Percentiles rank a stretch among this genome's conserved stretches.
Evolutionary conservation across 2,329 filamentous ascomycete genomes (phyloP).

Genomic region (Paecilomyces sp.): DNA sequence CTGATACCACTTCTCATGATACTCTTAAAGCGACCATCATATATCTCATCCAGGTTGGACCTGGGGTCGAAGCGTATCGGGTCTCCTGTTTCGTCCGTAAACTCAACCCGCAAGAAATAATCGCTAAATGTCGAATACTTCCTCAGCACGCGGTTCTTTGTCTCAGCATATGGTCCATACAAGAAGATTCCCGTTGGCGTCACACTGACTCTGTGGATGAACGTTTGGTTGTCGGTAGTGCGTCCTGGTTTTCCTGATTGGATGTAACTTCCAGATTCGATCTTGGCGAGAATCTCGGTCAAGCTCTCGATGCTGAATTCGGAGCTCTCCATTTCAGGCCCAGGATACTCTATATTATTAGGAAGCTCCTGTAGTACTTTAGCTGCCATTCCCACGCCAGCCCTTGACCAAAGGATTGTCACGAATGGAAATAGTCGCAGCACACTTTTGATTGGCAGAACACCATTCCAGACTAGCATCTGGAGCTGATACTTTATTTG

Average conservation of each 20-base stretch:
- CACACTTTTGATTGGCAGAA: constrained; percentile 51
- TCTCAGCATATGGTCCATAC: constrained; percentile 48
- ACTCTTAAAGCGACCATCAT: constrained; percentile 47
- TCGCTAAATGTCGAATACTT: constrained; percentile 17
- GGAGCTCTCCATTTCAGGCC: constrained; percentile 42
- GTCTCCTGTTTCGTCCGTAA: constrained; percentile 18
- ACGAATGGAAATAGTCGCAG: constrained; percentile 42
- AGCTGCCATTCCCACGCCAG: constrained; percentile 37
- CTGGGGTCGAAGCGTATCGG: constrained; percentile 12
- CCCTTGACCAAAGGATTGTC: constrained; percentile 19
- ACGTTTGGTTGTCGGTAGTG: constrained; percentile 32
- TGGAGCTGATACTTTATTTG: constrained; percentile 56
- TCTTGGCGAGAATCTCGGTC: constrained; percentile 30
- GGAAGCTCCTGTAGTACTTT: constrained; percentile 50
- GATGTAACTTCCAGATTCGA: constrained; percentile 26
- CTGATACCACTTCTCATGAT: constrained; percentile 54
- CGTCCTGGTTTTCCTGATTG: constrained; percentile 4
- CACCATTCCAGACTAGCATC: constrained; percentile 56
- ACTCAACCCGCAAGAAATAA: constrained; percentile 18
- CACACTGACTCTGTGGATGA: constrained; percentile 50
- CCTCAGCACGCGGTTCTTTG: constrained; percentile 21
- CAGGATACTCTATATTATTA: constrained; percentile 47
- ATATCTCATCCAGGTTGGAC: constrained; percentile 13
- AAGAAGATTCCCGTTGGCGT: constrained; percentile 53
- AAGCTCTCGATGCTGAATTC: constrained; percentile 37